Evolutionary conservation across 257 asterid species (phyloP).

Genomic region (Salvia rosmarinus): DNA sequence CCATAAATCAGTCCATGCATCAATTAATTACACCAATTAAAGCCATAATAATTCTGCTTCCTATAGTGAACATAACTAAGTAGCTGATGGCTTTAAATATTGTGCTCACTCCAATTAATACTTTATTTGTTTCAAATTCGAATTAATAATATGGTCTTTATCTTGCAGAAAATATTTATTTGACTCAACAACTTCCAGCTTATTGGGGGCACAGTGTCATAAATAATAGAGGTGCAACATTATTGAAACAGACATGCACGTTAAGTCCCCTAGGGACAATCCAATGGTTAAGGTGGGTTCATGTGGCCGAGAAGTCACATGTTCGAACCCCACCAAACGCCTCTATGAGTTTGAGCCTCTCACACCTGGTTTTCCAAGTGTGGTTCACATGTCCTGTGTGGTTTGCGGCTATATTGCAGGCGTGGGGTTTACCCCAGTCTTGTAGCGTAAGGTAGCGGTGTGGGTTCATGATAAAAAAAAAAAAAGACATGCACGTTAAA

Average conservation of each 20-base stretch:
- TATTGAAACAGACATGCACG: too few relatives aligned
- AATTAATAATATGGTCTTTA: neutral
- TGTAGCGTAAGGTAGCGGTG: too few relatives aligned
- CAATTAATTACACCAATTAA: neutral
- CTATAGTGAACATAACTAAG: neutral
- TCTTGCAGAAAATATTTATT: neutral
- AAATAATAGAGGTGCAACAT: neutral
- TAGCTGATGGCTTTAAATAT: neutral
- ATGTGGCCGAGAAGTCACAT: too few relatives aligned
- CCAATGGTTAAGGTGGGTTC: too few relatives aligned
- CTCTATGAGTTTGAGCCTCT: too few relatives aligned
- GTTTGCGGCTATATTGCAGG: too few relatives aligned
- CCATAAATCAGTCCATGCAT: neutral
- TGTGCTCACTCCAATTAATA: neutral
- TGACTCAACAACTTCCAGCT: conserved; percentile 30
- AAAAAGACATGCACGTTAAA: neutral
- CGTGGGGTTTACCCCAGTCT: too few relatives aligned
- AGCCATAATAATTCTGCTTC: neutral
- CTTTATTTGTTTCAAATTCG: neutral
- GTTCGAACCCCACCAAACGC: too few relatives aligned
- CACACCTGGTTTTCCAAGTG: too few relatives aligned
- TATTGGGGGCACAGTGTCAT: neutral
- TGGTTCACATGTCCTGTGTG: too few relatives aligned
- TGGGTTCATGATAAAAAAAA: too few relatives aligned
- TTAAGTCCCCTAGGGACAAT: too few relatives aligned